A percentile compares a stretch with the other conserved stretches of the same genome.
Evolutionary conservation across 1,284 basidiomycete genomes (phyloP).

Genomic region (Rhodotorula sp.): DNA sequence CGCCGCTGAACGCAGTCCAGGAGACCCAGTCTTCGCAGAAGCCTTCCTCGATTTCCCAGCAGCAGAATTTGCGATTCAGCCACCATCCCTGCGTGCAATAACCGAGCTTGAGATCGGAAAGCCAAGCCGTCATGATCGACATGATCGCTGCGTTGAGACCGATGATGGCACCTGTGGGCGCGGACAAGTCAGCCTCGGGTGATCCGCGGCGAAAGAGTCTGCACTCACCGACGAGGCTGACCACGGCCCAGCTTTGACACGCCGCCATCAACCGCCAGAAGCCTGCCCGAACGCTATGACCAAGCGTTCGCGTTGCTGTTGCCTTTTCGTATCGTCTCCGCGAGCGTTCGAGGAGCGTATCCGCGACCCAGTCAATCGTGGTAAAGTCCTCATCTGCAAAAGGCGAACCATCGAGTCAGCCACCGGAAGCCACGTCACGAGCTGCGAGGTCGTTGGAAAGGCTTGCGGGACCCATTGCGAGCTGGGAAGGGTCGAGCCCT

Average conservation of each 20-base stretch:
- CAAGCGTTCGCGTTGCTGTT: constrained; percentile 55
- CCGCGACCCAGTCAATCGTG: constrained; percentile 89
- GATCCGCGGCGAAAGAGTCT: neutral
- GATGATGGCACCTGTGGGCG: constrained; percentile 80
- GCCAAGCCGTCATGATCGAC: constrained; percentile 95
- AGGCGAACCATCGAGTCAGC: too few species aligned
- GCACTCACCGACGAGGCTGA: constrained; percentile 75
- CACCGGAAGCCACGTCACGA: neutral
- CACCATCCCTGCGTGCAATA: constrained; percentile 98
- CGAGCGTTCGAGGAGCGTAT: constrained; percentile 81
- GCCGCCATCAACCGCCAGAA: constrained; percentile 64
- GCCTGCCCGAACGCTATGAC: constrained; percentile 56
- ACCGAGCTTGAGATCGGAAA: constrained; percentile 95
- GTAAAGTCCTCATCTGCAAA: constrained; percentile 64
- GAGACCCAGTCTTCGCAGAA: constrained; percentile 85
- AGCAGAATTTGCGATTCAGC: constrained; percentile 97
- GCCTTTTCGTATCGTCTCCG: constrained; percentile 63
- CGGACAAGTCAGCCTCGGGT: neutral
- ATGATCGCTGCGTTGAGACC: constrained; percentile 92
- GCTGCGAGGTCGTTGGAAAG: too few species aligned
- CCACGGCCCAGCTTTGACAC: constrained; percentile 69
- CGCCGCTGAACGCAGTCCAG: constrained; percentile 71
- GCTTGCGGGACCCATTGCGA: too few species aligned
- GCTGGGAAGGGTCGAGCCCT: too few species aligned
- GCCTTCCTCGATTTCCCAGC: constrained; percentile 84